phyloP scores from a whole-genome alignment of 2,329 filamentous ascomycete genomes.

The Aspergillus fumigatiaffinis region DNA sequence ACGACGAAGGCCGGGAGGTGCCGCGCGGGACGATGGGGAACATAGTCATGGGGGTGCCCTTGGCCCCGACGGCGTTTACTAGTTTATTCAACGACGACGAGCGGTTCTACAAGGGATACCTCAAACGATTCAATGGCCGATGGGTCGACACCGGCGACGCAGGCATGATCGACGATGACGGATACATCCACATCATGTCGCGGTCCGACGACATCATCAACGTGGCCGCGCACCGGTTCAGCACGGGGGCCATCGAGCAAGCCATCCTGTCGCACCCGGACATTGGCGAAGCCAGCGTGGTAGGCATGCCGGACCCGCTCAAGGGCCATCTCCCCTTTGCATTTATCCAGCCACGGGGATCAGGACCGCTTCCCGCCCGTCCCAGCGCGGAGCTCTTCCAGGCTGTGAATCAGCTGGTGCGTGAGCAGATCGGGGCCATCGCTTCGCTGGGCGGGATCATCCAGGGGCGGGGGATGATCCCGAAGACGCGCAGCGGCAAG shows the following conservation, averaged over 20 bases:
- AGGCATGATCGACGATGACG: conserved; percentile 75
- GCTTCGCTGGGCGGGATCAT: conserved; percentile 82
- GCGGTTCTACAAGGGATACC: conserved; percentile 78
- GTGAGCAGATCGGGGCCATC: conserved; percentile 80
- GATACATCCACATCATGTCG: conserved; percentile 61
- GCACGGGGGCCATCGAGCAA: conserved; percentile 86
- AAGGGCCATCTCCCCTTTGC: conserved; percentile 93
- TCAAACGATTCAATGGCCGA: conserved; percentile 73
- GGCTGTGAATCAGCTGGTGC: conserved; percentile 54
- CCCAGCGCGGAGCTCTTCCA: conserved; percentile 43
- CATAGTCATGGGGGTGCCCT: conserved; percentile 76
- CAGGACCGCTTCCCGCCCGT: conserved; percentile 41
- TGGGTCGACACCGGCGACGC: conserved; percentile 93
- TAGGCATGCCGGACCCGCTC: conserved; percentile 77
- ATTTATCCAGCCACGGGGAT: conserved; percentile 64
- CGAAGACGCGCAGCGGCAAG: conserved; percentile 89
- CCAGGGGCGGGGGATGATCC: conserved; percentile 80
- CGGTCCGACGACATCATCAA: conserved; percentile 85
- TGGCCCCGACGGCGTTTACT: conserved; percentile 82
- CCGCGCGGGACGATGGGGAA: conserved; percentile 78
- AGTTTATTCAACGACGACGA: conserved; percentile 83
- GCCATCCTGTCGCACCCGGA: conserved; percentile 75
- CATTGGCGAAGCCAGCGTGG: conserved; percentile 79
- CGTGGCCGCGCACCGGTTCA: conserved; percentile 88
- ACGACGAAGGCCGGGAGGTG: conserved; percentile 72